Base-by-base conservation (phyloP, 495 filamentous ascomycete genomes). In the Cercophora samala region DNA sequence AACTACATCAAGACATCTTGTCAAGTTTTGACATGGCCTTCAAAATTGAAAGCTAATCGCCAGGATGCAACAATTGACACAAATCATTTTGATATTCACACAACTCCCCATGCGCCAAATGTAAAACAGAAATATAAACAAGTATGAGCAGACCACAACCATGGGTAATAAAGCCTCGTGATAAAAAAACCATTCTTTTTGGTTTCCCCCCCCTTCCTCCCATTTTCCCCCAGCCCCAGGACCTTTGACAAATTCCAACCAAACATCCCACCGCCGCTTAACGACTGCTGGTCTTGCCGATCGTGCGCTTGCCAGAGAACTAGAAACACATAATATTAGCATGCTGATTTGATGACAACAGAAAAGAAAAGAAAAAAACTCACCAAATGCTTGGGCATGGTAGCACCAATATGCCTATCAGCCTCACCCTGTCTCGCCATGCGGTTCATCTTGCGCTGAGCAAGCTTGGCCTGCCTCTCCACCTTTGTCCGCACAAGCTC, bases 371-470 rank as follows among this genome's bases (percentile, higher is more conserved):
- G 17, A 22, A 17, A 51, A 58, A 63, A 67, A 84, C 88, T 72
- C 85, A 97, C 92, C 86, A 99, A 85, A 82, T 97, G 93, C 82
- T 96, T 99, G 62, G 91, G 88, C 75, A 96, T 79, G 55, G 89
- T 83, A 9, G 89, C 89, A 64, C 89, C 88, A 61, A 89, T 89
- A 81, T 98, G 96, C 75, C 95, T 85, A 87, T 99, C 95, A 51
- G 93, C 93, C 83, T 99, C 95, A 80, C 95, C 95, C 83, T 91
- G 88, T 75, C 93, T 88, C 55, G 95, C 95, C 91, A 96, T 94
- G 67, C 94, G 85, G 82, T 99, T 98, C 93, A 96, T 97, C 88
- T 92, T 92, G 85, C 93, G 92, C 88, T 99, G 95, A 69, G 89
- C 84, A 73, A 99, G 78, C 85, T 97, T 98, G 70, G 85, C 83